Evolutionary conservation across 495 filamentous ascomycete genomes (phyloP).

Genomic region (Penicillium maclennaniae): DNA sequence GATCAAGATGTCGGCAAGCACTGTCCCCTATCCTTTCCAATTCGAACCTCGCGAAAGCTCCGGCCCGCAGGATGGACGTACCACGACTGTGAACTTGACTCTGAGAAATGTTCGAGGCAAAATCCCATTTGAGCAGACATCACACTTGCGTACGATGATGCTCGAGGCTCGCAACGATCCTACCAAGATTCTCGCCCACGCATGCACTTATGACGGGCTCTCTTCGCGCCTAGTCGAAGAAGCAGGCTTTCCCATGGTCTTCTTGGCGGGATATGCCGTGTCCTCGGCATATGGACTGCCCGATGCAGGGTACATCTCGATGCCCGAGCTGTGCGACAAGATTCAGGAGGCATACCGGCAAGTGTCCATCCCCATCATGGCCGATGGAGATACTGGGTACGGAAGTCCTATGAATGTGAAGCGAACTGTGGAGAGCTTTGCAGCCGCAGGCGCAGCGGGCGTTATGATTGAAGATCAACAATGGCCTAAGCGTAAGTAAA

Average conservation of each 20-base stretch:
- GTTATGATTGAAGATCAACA: constrained; percentile 44
- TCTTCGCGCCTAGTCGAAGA: constrained; percentile 39
- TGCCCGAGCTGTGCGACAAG: constrained; percentile 42
- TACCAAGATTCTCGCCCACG: constrained; percentile 33
- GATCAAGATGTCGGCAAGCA: constrained; percentile 15
- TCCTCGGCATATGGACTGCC: constrained; percentile 34
- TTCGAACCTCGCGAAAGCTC: constrained; percentile 14
- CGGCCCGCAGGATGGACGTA: constrained; percentile 11
- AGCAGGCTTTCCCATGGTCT: constrained; percentile 39
- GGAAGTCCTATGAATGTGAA: constrained; percentile 42
- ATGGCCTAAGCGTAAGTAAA: constrained; percentile 32
- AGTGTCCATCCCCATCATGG: constrained; percentile 36
- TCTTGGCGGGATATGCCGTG: constrained; percentile 35
- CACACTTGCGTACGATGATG: constrained; percentile 38
- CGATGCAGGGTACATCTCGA: constrained; percentile 43
- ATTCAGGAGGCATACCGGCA: constrained; percentile 36
- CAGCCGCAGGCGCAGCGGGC: constrained; percentile 33
- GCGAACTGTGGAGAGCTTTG: constrained; percentile 39
- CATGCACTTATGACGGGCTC: constrained; percentile 39
- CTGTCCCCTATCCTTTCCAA: constrained; percentile 33
- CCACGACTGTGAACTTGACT: constrained; percentile 6
- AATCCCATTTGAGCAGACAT: constrained; percentile 30
- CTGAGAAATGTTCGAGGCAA: constrained; percentile 27
- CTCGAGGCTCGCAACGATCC: constrained; percentile 32
- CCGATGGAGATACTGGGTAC: constrained; percentile 41